phyloP scores from a whole-genome alignment of 148 eudicot genomes.

The Nyssa sinensis region DNA sequence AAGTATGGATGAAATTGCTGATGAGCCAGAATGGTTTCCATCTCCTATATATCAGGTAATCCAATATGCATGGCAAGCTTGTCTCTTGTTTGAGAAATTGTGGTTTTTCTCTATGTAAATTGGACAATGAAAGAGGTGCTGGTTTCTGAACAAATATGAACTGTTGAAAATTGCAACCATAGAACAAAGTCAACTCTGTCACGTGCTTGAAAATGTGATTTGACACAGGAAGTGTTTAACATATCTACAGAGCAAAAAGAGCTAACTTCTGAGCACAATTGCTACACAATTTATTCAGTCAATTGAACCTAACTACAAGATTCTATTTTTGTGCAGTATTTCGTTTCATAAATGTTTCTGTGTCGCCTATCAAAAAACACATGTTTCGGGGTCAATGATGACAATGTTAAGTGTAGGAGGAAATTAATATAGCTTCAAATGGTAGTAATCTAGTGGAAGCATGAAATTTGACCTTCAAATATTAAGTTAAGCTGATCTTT shows the following conservation, averaged over 20 bases:
- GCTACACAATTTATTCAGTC: too few relatives aligned
- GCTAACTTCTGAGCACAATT: too few relatives aligned
- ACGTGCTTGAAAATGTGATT: background rate
- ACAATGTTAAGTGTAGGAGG: background rate
- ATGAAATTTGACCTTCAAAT: background rate
- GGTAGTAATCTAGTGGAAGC: background rate
- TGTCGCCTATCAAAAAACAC: too few relatives aligned
- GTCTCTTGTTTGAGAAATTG: background rate
- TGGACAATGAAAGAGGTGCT: background rate
- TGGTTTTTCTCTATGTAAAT: background rate
- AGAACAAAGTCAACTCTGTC: background rate
- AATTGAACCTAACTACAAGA: too few relatives aligned
- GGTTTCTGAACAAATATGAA: background rate
- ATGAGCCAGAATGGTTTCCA: constrained; percentile 94
- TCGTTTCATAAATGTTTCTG: background rate
- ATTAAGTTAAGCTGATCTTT: too few relatives aligned
- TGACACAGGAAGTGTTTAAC: background rate
- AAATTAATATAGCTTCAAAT: background rate
- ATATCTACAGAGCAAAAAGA: too few relatives aligned
- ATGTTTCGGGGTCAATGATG: too few relatives aligned
- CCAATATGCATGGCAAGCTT: background rate
- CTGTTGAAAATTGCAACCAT: background rate
- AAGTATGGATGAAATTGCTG: constrained; percentile 53
- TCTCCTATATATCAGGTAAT: constrained; percentile 82
- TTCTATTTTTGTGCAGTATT: too few relatives aligned